phyloP scores from a whole-genome alignment of 2,329 filamentous ascomycete genomes.

The Leptographium lundbergii region DNA sequence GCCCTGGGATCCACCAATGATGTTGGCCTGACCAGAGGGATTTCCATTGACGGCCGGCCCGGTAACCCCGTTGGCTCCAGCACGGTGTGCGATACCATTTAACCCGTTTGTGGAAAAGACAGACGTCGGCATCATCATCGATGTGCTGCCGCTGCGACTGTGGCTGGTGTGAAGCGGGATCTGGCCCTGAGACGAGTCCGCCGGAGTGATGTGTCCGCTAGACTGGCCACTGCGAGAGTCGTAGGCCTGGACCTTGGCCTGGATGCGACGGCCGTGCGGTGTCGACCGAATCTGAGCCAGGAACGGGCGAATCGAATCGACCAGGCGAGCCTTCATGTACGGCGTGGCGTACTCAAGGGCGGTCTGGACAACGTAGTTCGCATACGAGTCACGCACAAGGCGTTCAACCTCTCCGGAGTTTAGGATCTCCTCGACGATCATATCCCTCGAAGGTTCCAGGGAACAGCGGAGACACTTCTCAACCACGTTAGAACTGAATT shows the following conservation, averaged over 20 bases:
- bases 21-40: not conserved
- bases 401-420: conserved; percentile 66
- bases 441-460: conserved; percentile 57
- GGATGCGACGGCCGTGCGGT: conserved; percentile 87
- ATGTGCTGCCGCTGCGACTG: conserved; percentile 27
- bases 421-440: conserved; percentile 76
- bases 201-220: conserved; percentile 38
- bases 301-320: conserved; percentile 76
- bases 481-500: conserved; percentile 98
- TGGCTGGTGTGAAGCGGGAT: conserved; percentile 32
- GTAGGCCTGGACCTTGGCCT: conserved; percentile 65
- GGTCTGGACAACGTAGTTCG: conserved; percentile 97
- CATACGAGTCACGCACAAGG: conserved; percentile 82
- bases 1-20: not conserved
- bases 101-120: conserved; percentile 20
- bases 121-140: conserved; percentile 20
- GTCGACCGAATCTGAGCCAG: conserved; percentile 77
- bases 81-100: conserved; percentile 17
- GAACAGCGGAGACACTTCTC: conserved; percentile 91
- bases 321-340: conserved; percentile 58
- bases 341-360: conserved; percentile 75
- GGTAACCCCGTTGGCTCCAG: conserved; percentile 11
- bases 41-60: not conserved
- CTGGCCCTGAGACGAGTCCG: conserved; percentile 42
- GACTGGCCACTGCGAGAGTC: conserved; percentile 30